Evolutionary conservation across 495 filamentous ascomycete genomes (phyloP).

Genomic region (Trichoderma virens): DNA sequence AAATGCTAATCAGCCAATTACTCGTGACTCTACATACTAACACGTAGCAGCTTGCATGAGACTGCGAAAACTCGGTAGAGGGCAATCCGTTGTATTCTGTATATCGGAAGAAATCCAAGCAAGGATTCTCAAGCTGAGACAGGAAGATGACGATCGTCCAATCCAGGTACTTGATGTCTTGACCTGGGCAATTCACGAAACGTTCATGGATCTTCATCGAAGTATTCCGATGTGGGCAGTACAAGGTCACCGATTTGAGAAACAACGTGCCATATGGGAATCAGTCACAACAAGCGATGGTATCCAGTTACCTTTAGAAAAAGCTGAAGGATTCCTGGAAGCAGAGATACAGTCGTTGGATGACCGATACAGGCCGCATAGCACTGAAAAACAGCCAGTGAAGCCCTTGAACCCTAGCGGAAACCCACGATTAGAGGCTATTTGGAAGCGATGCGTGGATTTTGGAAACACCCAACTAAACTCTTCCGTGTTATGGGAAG

Average conservation of each 20-base stretch:
- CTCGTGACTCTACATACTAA: conserved; percentile 12
- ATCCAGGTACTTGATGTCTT: conserved; percentile 48
- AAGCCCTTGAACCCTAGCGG: background rate
- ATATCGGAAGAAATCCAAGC: conserved; percentile 44
- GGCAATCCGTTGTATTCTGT: conserved; percentile 56
- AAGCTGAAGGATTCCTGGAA: conserved; percentile 21
- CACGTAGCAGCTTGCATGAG: conserved; percentile 52
- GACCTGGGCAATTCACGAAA: conserved; percentile 51
- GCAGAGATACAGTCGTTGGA: conserved; percentile 39
- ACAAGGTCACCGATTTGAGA: conserved; percentile 46
- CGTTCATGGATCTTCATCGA: conserved; percentile 38
- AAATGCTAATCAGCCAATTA: conserved; percentile 16
- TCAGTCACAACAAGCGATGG: conserved; percentile 3
- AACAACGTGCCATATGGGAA: conserved; percentile 26
- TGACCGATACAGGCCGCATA: conserved; percentile 27
- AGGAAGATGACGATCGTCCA: too few relatives aligned
- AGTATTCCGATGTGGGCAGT: conserved; percentile 52
- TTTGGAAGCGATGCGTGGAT: conserved; percentile 33
- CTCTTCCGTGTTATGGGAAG: conserved; percentile 48
- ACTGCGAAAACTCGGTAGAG: conserved; percentile 53
- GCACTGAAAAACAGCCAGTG: background rate
- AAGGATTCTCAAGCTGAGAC: conserved; percentile 24
- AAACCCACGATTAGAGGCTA: conserved; percentile 20
- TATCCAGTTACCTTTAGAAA: conserved; percentile 17
- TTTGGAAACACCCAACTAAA: conserved; percentile 31